phyloP scores from a whole-genome alignment of 306 rosid species.

The Acmispon strigosus region DNA sequence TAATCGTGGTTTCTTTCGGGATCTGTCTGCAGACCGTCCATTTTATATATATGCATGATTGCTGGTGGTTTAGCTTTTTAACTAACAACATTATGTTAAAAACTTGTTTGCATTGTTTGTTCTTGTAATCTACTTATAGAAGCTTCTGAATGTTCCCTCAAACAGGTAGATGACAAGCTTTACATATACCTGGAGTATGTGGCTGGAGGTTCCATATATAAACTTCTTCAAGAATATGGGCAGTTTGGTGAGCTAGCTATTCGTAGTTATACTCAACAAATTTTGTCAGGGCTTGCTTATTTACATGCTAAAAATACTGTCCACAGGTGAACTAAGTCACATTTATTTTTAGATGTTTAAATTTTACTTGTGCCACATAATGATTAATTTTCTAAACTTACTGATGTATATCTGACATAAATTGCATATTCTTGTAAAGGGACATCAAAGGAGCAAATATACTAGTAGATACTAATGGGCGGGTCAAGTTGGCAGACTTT shows the following conservation, averaged over 20 bases:
- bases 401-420: neutral
- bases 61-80: neutral
- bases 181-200: constrained; percentile 92
- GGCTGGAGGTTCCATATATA: constrained; percentile 91
- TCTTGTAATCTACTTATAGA: constrained; percentile 2
- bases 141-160: constrained; percentile 20
- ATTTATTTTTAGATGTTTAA: neutral
- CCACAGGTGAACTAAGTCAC: constrained; percentile 58
- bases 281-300: constrained; percentile 86
- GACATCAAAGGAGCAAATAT: constrained; percentile 94
- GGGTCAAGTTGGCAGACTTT: constrained; percentile 90
- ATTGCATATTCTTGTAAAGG: constrained; percentile 45
- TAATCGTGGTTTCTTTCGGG: neutral
- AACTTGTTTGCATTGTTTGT: neutral
- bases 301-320: constrained; percentile 76
- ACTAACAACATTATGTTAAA: neutral
- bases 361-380: neutral
- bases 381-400: constrained; percentile 3
- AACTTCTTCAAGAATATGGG: constrained; percentile 89
- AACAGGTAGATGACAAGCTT: constrained; percentile 73
- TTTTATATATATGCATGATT: constrained; percentile 11
- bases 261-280: constrained; percentile 85
- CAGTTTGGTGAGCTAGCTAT: constrained; percentile 72
- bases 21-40: neutral
- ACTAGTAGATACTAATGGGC: constrained; percentile 83